Conservation (phyloP, 116 monocot species). For the Dioscorea cayenensis region DNA sequence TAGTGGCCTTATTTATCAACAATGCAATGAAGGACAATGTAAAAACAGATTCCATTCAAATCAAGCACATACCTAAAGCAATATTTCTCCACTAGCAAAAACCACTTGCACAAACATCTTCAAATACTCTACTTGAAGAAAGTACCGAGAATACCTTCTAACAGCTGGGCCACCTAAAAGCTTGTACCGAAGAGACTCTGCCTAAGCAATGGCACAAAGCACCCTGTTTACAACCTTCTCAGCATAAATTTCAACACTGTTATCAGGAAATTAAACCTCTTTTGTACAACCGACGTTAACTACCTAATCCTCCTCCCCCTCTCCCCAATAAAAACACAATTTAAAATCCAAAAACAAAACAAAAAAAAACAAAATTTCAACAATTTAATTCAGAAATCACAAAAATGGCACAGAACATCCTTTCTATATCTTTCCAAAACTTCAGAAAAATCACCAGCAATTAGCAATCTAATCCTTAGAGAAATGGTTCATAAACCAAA, state of each 20-base stretch:
- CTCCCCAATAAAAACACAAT: conserved; percentile 4
- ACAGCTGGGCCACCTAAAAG: conserved; percentile 36
- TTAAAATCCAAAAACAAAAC: background rate
- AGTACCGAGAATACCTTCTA: conserved; percentile 15
- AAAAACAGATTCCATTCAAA: background rate
- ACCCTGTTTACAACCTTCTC: conserved; percentile 36
- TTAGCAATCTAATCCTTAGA: no score
- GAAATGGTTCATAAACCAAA: no score
- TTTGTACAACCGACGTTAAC: conserved; percentile 30
- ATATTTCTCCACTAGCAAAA: background rate
- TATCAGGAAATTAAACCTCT: conserved; percentile 34
- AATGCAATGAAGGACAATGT: background rate
- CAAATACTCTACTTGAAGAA: no score
- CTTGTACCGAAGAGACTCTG: conserved; percentile 44
- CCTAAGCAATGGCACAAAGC: conserved; percentile 33
- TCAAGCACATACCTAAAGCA: background rate
- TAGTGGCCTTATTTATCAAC: background rate
- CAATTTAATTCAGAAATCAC: background rate
- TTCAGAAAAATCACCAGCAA: no score
- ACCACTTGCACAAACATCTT: background rate
- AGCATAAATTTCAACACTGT: conserved; percentile 37
- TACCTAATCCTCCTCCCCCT: conserved; percentile 35
- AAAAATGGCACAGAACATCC: no score
- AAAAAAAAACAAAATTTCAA: background rate
- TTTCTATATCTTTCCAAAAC: no score